Base-by-base conservation (phyloP, 2,329 filamentous ascomycete species). In the Colletotrichum cuscutae region DNA sequence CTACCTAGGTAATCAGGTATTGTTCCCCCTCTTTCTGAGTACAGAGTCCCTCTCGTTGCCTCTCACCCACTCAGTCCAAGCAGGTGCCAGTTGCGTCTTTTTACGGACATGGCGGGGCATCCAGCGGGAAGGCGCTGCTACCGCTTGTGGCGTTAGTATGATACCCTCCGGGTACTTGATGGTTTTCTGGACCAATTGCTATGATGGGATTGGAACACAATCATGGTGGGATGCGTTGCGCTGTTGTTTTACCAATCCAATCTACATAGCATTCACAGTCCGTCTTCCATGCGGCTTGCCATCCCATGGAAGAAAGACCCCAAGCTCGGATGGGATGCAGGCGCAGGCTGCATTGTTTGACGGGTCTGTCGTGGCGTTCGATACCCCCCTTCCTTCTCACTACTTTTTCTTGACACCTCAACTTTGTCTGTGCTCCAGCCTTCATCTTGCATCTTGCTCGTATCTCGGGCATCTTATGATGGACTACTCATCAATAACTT, bases 11-110 rank as follows among this genome's bases (percentile, higher is more conserved):
- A 30, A 30, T 30, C 8, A 30, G 28, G 28, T 13, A 37, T 37
- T 12, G 11, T 42, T 42, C 13, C 37, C 19, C 37, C 13, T 42
- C 37, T 1, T 42, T 42, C 37, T 42, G 15, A 42, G 37, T 42
- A 32, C 35, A 30, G 28, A 30, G 35, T 37, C 59, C 26, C 46
- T 30, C 49, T 57, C 57, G 49, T 65, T 65, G 30, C 53, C 37
- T 72, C 70, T 64, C 70, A 69, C 69, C 70, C 70, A 72, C 65
- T 60, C 70, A 26, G 19, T 68, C 58, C 42, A 60, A 69, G 70
- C 70, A 72, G 65, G 70, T 72, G 70, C 65, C 70, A 72, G 65
- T 65, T 72, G 70, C 65, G 70, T 72, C 70, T 72, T 72, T 72
- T 72, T 69, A 64, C 70, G 35, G 70, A 67, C 59, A 56, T 59